Conservation (phyloP, 805 yeast species). For the Maudiozyma saulgeensis region DNA sequence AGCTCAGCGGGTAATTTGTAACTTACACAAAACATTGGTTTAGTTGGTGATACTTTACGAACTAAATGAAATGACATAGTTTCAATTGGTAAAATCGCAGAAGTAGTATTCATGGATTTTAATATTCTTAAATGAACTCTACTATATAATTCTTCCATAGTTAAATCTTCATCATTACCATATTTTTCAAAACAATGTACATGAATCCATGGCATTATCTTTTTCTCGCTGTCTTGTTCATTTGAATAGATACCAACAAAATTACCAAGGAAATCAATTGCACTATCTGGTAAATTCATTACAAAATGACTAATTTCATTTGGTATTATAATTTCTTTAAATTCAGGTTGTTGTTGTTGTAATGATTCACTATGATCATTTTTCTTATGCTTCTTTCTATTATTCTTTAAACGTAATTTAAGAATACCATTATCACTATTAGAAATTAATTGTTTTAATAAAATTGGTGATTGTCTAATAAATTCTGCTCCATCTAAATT, state of each 20-base stretch:
- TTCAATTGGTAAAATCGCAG: conserved; percentile 38
- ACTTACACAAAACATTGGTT: conserved; percentile 87
- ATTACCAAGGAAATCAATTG: conserved; percentile 70
- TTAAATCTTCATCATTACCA: conserved; percentile 65
- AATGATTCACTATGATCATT: conserved; percentile 11
- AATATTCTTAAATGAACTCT: conserved; percentile 51
- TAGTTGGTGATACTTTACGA: conserved; percentile 92
- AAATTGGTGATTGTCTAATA: conserved; percentile 49
- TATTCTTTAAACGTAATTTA: conserved; percentile 26
- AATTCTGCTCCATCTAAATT: conserved; percentile 80
- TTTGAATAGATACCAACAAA: conserved; percentile 61
- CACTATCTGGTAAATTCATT: conserved; percentile 94
- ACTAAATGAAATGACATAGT: conserved; percentile 66
- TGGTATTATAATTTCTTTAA: conserved; percentile 28
- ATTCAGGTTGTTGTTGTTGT: conserved; percentile 36
- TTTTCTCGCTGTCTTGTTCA: conserved; percentile 35
- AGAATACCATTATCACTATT: conserved; percentile 29
- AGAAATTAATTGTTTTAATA: conserved; percentile 40
- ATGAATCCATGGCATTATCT: conserved; percentile 63
- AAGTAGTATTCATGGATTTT: conserved; percentile 36
- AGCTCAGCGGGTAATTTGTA: conserved; percentile 49
- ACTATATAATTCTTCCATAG: conserved; percentile 53
- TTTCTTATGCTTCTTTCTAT: conserved; percentile 31
- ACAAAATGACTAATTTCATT: conserved; percentile 53
- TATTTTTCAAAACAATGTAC: conserved; percentile 91